Evolutionary conservation across 768 basidiomycete genomes (phyloP).

Genomic region (Saitozyma podzolica): DNA sequence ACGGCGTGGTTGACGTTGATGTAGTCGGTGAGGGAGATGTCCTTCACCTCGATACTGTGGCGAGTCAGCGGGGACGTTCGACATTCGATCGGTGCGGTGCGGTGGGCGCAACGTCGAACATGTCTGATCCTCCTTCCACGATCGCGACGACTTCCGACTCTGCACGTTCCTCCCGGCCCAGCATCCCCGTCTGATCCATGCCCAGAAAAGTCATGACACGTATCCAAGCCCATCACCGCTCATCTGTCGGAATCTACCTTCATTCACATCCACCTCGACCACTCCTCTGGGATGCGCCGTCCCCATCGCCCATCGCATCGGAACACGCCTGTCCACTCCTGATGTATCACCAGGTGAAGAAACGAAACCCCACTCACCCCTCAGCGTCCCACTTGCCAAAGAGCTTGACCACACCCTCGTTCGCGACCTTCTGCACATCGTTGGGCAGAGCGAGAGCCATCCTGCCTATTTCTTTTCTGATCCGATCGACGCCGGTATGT

Average conservation of each 20-base stretch:
- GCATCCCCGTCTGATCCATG: neutral
- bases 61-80: slow-evolving; percentile 1
- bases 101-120: no score
- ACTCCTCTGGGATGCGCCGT: neutral
- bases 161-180: no score
- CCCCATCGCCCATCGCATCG: neutral
- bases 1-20: slow-evolving; percentile 98
- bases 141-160: no score
- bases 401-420: slow-evolving; percentile 70
- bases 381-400: slow-evolving; percentile 99
- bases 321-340: neutral
- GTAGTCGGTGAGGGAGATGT: slow-evolving; percentile 98
- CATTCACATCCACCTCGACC: neutral
- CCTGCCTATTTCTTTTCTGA: slow-evolving; percentile 6
- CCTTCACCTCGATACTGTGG: slow-evolving; percentile 91
- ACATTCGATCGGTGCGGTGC: no score
- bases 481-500: no score
- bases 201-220: neutral
- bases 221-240: neutral
- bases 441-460: slow-evolving; percentile 44
- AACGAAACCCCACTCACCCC: slow-evolving; percentile 66
- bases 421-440: slow-evolving; percentile 54
- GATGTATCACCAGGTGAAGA: neutral
- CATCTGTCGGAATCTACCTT: neutral
- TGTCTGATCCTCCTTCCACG: no score